Evolutionary conservation across 2,329 filamentous ascomycete genomes (phyloP), one percentile per base, ranked within the genome.

Genomic region (Rhynchosporium agropyri): DNA sequence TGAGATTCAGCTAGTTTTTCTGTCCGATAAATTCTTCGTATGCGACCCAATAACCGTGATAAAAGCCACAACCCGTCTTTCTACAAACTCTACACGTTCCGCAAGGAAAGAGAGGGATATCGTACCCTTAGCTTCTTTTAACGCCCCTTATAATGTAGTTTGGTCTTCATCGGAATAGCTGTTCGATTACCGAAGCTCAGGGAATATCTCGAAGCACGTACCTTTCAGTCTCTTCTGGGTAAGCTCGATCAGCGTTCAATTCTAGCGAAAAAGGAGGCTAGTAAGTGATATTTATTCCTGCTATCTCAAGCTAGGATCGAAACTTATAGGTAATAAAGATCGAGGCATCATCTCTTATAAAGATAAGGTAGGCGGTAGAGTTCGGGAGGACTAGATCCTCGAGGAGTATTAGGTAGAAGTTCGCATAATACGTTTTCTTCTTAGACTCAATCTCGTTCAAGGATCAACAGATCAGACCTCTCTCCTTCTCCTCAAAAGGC

Each of bases 271-370:
- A 43, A 43, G 40, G 40, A 15, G 40, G 40, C 40, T 12, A 43
- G n/a, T 43, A 4, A 12, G 10, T 43, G 10, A n/a, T 15, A 10
- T 43, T 15, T 43, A 43, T 43, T 13, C 10, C 10, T 4, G 4
- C 1, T 15, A 3, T 15, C n/a, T 15, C 12, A 29, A 70, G 60
- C 60, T 56, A 70, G 12, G 66, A 36, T 15, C 26, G n/a, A 9
- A 68, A 60, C 13, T 29, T 54, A 31, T 59, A n/a, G 29, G 60
- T 60, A n/a, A 56, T 70, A 63, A 69, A 45, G 28, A 69, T 62
- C 8, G 45, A 50, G 3, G 65, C 50, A 43, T 70, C 69, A 59
- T 71, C 67, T 38, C 70, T 57, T 48, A 68, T 65, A 31, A 70
- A 71, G 4, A 63, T 56, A 62, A 61, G 61, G 12, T 51, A 53